Evolutionary conservation across 495 filamentous ascomycete species (phyloP).

Genomic region (Penicillium coffeae): DNA sequence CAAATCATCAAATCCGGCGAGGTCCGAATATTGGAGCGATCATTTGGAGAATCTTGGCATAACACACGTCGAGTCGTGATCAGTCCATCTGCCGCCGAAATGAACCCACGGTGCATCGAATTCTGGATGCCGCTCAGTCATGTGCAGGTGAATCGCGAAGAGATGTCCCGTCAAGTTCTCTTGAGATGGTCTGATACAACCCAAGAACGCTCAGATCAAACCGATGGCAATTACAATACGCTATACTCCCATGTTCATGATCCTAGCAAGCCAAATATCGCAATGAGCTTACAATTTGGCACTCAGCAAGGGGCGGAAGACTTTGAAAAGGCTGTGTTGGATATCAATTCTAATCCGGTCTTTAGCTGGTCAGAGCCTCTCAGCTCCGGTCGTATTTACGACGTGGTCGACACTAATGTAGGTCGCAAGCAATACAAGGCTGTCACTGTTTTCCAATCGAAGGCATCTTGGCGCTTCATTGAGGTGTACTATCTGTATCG

Average conservation of each 20-base stretch:
- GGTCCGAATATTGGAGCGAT: conserved; percentile 38
- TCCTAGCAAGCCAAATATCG: conserved; percentile 33
- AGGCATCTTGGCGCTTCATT: conserved; percentile 27
- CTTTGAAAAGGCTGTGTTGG: conserved; percentile 29
- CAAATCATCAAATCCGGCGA: conserved; percentile 32
- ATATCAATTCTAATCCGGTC: conserved; percentile 18
- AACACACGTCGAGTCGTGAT: conserved; percentile 39
- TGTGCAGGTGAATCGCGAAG: conserved; percentile 31
- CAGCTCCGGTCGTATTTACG: conserved; percentile 29
- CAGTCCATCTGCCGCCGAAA: conserved; percentile 35
- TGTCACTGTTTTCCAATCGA: conserved; percentile 22
- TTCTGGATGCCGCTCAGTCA: conserved; percentile 36
- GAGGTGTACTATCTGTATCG: conserved; percentile 34
- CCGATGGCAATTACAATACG: conserved; percentile 35
- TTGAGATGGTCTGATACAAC: conserved; percentile 43
- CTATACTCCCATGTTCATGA: conserved; percentile 37
- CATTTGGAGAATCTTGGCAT: conserved; percentile 35
- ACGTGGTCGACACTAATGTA: conserved; percentile 28
- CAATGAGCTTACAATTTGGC: conserved; percentile 26
- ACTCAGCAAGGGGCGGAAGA: conserved; percentile 24
- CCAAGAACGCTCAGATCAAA: conserved; percentile 28
- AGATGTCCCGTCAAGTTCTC: conserved; percentile 26
- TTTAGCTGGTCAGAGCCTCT: conserved; percentile 27
- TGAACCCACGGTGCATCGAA: conserved; percentile 30
- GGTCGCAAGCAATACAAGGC: conserved; percentile 39